Percentiles rank a stretch among this genome's conserved stretches.
phyloP scores from a whole-genome alignment of 1,139 yeast species.

The Geotrichum candidum region DNA sequence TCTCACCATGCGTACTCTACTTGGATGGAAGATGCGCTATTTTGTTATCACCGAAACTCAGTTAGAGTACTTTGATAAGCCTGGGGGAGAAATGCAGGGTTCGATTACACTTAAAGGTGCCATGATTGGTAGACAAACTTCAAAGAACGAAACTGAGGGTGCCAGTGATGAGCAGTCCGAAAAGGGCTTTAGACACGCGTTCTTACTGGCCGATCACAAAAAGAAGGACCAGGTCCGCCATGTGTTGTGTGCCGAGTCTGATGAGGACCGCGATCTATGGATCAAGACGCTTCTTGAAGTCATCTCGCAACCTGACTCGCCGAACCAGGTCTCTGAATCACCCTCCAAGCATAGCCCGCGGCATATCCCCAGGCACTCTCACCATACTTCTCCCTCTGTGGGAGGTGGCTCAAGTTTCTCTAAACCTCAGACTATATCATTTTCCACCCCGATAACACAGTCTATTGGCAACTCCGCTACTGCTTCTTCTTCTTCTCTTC shows the following conservation, averaged over 20 bases:
- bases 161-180: conserved; percentile 47
- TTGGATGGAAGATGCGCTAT: conserved; percentile 69
- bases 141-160: conserved; percentile 25
- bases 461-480: neutral
- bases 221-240: conserved; percentile 56
- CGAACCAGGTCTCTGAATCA: neutral
- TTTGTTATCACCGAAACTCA: conserved; percentile 63
- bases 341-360: neutral
- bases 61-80: conserved; percentile 55
- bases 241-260: conserved; percentile 77
- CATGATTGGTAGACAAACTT: conserved; percentile 58
- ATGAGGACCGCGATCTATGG: conserved; percentile 77
- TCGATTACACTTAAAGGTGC: conserved; percentile 52
- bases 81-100: conserved; percentile 56
- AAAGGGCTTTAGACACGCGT: conserved; percentile 67
- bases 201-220: conserved; percentile 60
- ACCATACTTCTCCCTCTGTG: neutral
- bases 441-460: neutral
- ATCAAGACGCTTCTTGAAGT: conserved; percentile 52
- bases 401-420: neutral
- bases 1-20: conserved; percentile 57
- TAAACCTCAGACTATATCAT: neutral
- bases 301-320: conserved; percentile 20
- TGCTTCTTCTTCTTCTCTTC: neutral
- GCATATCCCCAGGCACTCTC: neutral